Conservation (phyloP, 2,329 filamentous ascomycete species). For the Thielaviopsis populi region DNA sequence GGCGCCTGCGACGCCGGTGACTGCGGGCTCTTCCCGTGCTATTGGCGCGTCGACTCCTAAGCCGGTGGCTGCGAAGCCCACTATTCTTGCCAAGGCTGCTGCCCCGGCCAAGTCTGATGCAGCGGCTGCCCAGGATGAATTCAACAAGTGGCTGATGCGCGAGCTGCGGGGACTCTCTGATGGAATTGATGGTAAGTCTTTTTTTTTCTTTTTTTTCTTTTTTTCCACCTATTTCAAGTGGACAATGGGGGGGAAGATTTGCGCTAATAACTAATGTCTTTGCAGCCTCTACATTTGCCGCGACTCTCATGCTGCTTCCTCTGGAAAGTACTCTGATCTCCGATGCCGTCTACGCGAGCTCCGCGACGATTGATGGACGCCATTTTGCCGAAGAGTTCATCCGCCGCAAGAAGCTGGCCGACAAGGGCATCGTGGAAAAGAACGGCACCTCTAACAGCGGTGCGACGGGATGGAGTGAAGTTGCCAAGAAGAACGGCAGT, state of each 20-base stretch:
- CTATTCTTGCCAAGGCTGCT: constrained; percentile 36
- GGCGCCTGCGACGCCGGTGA: constrained; percentile 31
- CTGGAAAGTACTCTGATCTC: constrained; percentile 68
- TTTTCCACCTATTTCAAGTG: constrained; percentile 20
- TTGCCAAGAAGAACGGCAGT: constrained; percentile 72
- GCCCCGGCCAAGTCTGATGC: constrained; percentile 27
- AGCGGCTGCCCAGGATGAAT: constrained; percentile 62
- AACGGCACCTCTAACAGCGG: constrained; percentile 39
- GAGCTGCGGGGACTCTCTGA: constrained; percentile 59
- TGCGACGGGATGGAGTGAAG: constrained; percentile 77
- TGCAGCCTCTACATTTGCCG: constrained; percentile 65
- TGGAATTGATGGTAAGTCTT: constrained; percentile 36
- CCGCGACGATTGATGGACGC: constrained; percentile 77
- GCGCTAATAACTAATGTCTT: constrained; percentile 8
- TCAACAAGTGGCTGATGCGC: constrained; percentile 78
- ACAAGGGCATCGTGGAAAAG: constrained; percentile 76
- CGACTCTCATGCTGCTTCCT: constrained; percentile 59
- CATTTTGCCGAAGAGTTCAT: constrained; percentile 93
- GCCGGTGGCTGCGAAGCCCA: constrained; percentile 31
- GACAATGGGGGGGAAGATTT: neutral
- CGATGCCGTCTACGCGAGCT: constrained; percentile 76
- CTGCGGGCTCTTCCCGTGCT: constrained; percentile 24
- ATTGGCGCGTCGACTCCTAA: constrained; percentile 32
- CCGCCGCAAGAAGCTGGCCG: constrained; percentile 79
- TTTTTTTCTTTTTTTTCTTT: too few relatives aligned